A percentile compares a stretch with the other conserved stretches of the same genome.
Evolutionary conservation across 306 rosid genomes (phyloP).

Genomic region (Trichosanthes cucumerina): DNA sequence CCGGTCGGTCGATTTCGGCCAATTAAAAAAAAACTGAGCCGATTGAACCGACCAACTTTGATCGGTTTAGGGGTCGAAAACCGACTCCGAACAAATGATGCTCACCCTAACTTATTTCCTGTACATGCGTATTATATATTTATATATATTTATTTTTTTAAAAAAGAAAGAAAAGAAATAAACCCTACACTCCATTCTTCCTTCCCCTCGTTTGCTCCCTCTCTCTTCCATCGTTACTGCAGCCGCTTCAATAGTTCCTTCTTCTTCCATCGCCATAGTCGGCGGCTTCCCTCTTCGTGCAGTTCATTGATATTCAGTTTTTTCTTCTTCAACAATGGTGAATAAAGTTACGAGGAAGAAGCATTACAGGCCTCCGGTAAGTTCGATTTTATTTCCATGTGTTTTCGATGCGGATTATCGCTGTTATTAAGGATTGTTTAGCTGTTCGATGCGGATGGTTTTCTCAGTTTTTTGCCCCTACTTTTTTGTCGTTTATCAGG

Average conservation of each 20-base stretch:
- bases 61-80: too few species aligned
- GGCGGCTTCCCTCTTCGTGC: neutral
- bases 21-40: too few species aligned
- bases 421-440: neutral
- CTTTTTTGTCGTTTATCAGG: slow-evolving; percentile 23
- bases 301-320: neutral
- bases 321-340: slow-evolving; percentile 23
- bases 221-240: neutral
- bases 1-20: too few species aligned
- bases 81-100: too few species aligned
- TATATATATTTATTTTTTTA: too few species aligned
- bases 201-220: too few species aligned
- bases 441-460: neutral
- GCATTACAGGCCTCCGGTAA: slow-evolving; percentile 79
- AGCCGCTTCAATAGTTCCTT: neutral
- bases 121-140: too few species aligned
- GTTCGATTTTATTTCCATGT: neutral
- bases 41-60: too few species aligned
- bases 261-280: neutral
- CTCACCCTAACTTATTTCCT: too few species aligned
- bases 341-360: slow-evolving; percentile 19
- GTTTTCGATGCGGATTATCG: neutral
- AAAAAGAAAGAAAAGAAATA: too few species aligned
- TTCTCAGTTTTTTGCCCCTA: neutral
- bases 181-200: too few species aligned